Conservation (phyloP, 805 yeast species). For the Sungouiella blattae region DNA sequence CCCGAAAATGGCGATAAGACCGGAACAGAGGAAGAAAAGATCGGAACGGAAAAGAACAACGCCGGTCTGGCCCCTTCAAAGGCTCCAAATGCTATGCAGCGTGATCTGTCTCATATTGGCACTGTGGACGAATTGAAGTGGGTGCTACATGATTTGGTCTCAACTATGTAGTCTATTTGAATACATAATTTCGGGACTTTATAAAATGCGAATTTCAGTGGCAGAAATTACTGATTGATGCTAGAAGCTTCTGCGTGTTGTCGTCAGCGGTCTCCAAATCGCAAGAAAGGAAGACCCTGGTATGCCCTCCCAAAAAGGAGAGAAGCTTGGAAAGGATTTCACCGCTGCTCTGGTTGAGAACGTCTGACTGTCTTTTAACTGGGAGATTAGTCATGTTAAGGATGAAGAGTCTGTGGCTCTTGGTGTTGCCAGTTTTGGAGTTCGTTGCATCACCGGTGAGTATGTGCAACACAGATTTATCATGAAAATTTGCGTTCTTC, state of each 20-base stretch:
- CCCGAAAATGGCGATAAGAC: slow-evolving; percentile 4
- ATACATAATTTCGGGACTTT: no score
- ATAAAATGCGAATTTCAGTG: no score
- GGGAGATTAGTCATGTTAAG: neutral
- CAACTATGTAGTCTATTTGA: slow-evolving; percentile 26
- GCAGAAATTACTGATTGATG: no score
- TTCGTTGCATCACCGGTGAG: slow-evolving; percentile 1
- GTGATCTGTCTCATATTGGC: slow-evolving; percentile 40
- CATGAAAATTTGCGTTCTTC: neutral
- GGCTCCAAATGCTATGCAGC: neutral
- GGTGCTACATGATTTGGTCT: slow-evolving; percentile 65
- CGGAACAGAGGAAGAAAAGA: neutral
- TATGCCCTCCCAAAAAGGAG: neutral
- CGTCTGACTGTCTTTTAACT: neutral
- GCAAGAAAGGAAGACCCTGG: neutral
- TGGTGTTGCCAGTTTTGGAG: neutral
- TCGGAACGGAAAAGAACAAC: no score
- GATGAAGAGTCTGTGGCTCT: neutral
- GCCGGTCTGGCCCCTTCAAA: no score
- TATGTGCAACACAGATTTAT: slow-evolving; percentile 1
- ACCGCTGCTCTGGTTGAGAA: neutral
- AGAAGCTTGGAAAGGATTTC: neutral
- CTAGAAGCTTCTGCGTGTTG: neutral
- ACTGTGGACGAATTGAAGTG: slow-evolving; percentile 67
- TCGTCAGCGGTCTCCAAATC: neutral